Evolutionary conservation across 805 yeast species (phyloP).

Genomic region (Metschnikowia rubicola): DNA sequence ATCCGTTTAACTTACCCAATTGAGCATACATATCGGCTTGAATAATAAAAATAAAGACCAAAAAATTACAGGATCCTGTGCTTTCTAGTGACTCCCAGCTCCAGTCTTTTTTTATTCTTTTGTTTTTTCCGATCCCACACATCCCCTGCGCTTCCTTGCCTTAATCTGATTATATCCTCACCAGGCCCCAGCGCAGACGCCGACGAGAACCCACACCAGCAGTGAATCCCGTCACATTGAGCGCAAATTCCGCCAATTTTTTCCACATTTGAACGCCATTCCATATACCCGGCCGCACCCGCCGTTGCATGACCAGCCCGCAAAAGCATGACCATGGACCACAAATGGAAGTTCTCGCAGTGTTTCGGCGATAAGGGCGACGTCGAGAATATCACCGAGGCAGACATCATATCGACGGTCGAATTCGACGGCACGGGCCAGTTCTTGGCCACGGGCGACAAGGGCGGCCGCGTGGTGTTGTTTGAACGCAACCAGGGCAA

Average conservation of each 20-base stretch:
- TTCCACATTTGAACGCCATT: not conserved
- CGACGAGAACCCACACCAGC: not conserved
- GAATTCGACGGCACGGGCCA: slow-evolving; percentile 95
- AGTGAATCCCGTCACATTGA: not conserved
- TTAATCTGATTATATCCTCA: too few relatives aligned
- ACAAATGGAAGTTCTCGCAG: slow-evolving; percentile 82
- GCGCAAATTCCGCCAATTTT: not conserved
- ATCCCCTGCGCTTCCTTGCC: too few relatives aligned
- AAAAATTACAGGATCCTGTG: too few relatives aligned
- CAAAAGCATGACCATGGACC: slow-evolving; percentile 25
- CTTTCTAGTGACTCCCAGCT: too few relatives aligned
- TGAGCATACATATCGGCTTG: too few relatives aligned
- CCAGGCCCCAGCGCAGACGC: too few relatives aligned
- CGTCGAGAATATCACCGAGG: slow-evolving; percentile 90
- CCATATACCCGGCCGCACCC: not conserved
- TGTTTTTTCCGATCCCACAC: too few relatives aligned
- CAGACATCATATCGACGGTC: slow-evolving; percentile 94
- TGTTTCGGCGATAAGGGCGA: slow-evolving; percentile 99
- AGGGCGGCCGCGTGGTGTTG: slow-evolving; percentile 95
- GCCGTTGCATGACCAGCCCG: not conserved
- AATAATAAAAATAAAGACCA: too few relatives aligned
- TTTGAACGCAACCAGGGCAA: slow-evolving; percentile 82
- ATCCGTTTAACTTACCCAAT: too few relatives aligned
- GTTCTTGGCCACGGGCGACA: slow-evolving; percentile 95
- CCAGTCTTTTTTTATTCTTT: too few relatives aligned